A percentile compares a stretch with the other conserved stretches of the same genome.
These are phyloP conservation scores for Aureobasidium leucospermi DNA, from an alignment of 2,329 filamentous ascomycete species.

Conservation along the genomic window DNA sequence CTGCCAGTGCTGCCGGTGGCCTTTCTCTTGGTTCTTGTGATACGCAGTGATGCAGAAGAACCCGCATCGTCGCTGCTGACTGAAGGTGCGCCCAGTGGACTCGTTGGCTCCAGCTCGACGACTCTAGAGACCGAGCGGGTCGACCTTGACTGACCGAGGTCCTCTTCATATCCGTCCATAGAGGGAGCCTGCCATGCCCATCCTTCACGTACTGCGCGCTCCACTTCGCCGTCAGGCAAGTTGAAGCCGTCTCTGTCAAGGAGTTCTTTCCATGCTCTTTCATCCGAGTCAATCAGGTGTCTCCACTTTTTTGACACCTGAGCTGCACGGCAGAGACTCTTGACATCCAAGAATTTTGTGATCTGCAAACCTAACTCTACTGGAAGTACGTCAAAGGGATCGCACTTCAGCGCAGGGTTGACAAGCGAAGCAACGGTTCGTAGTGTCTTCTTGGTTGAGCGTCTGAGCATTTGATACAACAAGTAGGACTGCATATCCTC, in stretches of 20 bases:
- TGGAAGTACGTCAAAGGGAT: slow-evolving; percentile 79
- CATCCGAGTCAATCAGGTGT: slow-evolving; percentile 81
- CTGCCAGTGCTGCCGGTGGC: slow-evolving; percentile 30
- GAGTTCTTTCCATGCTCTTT: slow-evolving; percentile 91
- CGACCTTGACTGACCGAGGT: slow-evolving; percentile 56
- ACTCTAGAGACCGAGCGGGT: slow-evolving; percentile 18
- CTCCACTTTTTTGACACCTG: slow-evolving; percentile 95
- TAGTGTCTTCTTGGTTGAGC: slow-evolving; percentile 80
- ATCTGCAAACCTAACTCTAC: slow-evolving; percentile 82
- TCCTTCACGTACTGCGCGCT: slow-evolving; percentile 78
- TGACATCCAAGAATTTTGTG: slow-evolving; percentile 75
- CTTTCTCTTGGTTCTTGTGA: slow-evolving; percentile 33
- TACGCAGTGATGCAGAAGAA: slow-evolving; percentile 20
- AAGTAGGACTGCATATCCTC: slow-evolving; percentile 89
- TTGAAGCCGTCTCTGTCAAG: slow-evolving; percentile 77
- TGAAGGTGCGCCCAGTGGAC: slow-evolving; percentile 7
- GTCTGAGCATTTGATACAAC: slow-evolving; percentile 88
- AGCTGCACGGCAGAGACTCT: slow-evolving; percentile 80
- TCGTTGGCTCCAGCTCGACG: slow-evolving; percentile 12
- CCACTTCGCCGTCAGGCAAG: slow-evolving; percentile 73
- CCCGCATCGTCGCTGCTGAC: slow-evolving; percentile 17
- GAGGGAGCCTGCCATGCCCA: slow-evolving; percentile 94
- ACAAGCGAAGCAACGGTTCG: slow-evolving; percentile 85
- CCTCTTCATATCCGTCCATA: slow-evolving; percentile 65
- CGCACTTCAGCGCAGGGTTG: slow-evolving; percentile 89